Conservation (phyloP, 768 basidiomycete species). For the Hysterangium stoloniferum region DNA sequence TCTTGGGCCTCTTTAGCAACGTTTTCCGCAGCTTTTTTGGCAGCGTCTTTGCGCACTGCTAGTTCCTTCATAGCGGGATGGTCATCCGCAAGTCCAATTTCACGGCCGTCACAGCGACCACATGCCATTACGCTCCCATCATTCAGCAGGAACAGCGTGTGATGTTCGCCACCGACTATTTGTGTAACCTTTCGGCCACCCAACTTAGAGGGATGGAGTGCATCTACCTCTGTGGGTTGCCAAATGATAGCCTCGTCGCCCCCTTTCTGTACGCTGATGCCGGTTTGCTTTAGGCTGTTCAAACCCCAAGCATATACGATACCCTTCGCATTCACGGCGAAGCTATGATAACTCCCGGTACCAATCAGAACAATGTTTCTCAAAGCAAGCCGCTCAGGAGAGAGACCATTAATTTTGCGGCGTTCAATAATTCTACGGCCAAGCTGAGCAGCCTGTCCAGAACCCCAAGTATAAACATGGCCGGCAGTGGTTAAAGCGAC, state of each 20-base stretch:
- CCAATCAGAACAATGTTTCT: constrained; percentile 34
- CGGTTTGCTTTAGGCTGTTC: constrained; percentile 73
- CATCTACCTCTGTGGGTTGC: constrained; percentile 54
- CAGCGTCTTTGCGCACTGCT: constrained; percentile 1
- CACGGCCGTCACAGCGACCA: constrained; percentile 77
- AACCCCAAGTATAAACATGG: constrained; percentile 38
- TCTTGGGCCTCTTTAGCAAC: constrained; percentile 1
- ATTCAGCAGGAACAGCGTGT: constrained; percentile 82
- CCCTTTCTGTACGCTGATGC: constrained; percentile 42
- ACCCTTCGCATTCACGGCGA: constrained; percentile 35
- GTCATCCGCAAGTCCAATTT: constrained; percentile 48
- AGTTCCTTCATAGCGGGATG: constrained; percentile 12
- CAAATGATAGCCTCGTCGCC: constrained; percentile 48
- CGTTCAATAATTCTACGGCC: constrained; percentile 37
- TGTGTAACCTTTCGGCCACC: constrained; percentile 55
- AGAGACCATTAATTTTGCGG: constrained; percentile 33
- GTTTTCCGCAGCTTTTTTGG: not conserved
- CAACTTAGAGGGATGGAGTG: constrained; percentile 54
- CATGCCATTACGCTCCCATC: constrained; percentile 80
- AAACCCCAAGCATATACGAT: constrained; percentile 42
- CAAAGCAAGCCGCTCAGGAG: constrained; percentile 34
- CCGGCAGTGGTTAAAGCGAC: constrained; percentile 39
- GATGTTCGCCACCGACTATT: constrained; percentile 80
- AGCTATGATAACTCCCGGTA: constrained; percentile 37
- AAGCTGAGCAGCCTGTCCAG: constrained; percentile 36